These are phyloP conservation scores for Macrocybe gigantea DNA, from an alignment of 768 basidiomycete genomes.

Conservation along the genomic window DNA sequence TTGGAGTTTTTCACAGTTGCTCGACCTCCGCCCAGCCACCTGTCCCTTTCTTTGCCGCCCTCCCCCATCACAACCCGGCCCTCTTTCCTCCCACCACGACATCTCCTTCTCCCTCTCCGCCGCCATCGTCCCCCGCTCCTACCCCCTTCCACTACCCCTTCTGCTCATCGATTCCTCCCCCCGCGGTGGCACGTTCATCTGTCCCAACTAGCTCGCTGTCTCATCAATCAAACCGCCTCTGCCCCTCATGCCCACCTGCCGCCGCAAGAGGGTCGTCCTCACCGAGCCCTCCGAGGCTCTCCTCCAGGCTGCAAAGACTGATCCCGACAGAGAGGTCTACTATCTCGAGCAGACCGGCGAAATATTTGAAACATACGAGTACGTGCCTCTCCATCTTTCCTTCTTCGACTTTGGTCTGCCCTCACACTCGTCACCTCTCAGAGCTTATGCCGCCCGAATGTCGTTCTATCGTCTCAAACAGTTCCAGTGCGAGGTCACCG, in stretches of 20 bases:
- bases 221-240: conserved; percentile 1
- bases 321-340: conserved; percentile 75
- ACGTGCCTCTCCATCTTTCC: conserved; percentile 29
- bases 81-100: conserved; percentile 24
- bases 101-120: conserved; percentile 15
- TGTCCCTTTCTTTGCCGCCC: conserved; percentile 57
- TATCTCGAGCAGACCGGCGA: conserved; percentile 94
- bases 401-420: conserved; percentile 18
- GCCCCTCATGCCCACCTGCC: conserved; percentile 73
- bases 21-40: conserved; percentile 56
- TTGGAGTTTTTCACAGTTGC: conserved; percentile 27
- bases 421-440: conserved; percentile 18
- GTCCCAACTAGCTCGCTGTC: conserved; percentile 3
- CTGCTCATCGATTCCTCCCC: conserved; percentile 5
- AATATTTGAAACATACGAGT: conserved; percentile 97
- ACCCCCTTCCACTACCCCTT: conserved; percentile 9
- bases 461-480: conserved; percentile 91
- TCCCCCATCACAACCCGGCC: conserved; percentile 43
- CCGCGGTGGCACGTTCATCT: too few species aligned
- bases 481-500: conserved; percentile 96
- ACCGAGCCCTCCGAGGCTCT: conserved; percentile 73
- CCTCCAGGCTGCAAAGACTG: conserved; percentile 55
- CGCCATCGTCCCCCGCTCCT: conserved; percentile 10
- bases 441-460: conserved; percentile 85
- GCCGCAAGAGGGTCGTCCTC: conserved; percentile 87